phyloP scores from a whole-genome alignment of 495 filamentous ascomycete genomes.

The Penicillium diatomitis region DNA sequence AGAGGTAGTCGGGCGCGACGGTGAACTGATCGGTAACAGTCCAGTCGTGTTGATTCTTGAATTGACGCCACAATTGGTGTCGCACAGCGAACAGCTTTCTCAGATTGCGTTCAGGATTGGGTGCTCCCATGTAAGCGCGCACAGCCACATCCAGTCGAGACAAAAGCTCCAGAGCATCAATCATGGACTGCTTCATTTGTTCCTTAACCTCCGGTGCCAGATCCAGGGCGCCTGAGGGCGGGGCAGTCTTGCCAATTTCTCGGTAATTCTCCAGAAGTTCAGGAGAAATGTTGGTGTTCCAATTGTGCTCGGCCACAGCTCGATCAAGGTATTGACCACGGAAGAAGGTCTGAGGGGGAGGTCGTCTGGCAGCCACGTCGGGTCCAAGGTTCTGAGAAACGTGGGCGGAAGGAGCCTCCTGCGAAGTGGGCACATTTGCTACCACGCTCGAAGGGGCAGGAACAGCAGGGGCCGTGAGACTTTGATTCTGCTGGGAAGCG shows the following conservation, averaged over 20 bases:
- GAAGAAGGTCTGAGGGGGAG: slow-evolving; percentile 17
- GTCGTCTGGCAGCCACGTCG: slow-evolving; percentile 30
- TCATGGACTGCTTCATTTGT: slow-evolving; percentile 40
- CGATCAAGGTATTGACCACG: slow-evolving; percentile 19
- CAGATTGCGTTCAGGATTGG: slow-evolving; percentile 33
- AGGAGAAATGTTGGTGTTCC: slow-evolving; percentile 28
- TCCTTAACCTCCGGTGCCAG: slow-evolving; percentile 35
- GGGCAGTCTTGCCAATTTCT: slow-evolving; percentile 29
- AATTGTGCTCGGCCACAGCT: slow-evolving; percentile 29
- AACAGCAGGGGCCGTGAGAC: slow-evolving; percentile 16
- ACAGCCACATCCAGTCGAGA: slow-evolving; percentile 34
- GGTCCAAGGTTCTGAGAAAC: slow-evolving; percentile 37
- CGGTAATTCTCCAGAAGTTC: slow-evolving; percentile 29
- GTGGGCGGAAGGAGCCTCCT: slow-evolving; percentile 45
- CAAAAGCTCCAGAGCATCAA: slow-evolving; percentile 32
- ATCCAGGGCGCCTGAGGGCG: slow-evolving; percentile 18
- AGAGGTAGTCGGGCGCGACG: slow-evolving; percentile 46
- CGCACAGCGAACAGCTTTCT: slow-evolving; percentile 40
- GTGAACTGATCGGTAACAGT: slow-evolving; percentile 48
- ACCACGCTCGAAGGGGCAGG: slow-evolving; percentile 24
- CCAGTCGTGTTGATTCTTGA: slow-evolving; percentile 42
- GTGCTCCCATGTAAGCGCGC: slow-evolving; percentile 27
- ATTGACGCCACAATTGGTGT: slow-evolving; percentile 49
- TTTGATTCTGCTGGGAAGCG: slow-evolving; percentile 23
- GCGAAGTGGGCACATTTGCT: slow-evolving; percentile 19